A percentile compares a stretch with the other conserved stretches of the same genome.
Conservation (phyloP, 2,329 filamentous ascomycete species). For the Fusarium proliferatum region DNA sequence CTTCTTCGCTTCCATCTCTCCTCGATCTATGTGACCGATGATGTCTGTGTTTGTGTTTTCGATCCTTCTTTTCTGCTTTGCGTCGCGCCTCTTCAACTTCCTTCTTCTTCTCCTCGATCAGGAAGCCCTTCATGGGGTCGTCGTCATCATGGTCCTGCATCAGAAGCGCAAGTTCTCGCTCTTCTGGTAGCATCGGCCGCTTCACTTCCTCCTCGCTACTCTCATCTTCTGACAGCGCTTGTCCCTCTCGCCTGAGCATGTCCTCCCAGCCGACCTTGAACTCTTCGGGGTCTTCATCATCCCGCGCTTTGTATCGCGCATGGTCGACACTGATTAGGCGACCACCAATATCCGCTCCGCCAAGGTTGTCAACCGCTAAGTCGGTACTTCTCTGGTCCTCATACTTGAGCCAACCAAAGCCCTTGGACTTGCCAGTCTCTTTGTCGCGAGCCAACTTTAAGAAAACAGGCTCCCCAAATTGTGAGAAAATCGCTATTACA, state of each 20-base stretch:
- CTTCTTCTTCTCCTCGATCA: constrained; percentile 91
- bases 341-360: constrained; percentile 85
- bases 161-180: constrained; percentile 80
- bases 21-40: constrained; percentile 59
- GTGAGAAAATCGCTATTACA: constrained; percentile 94
- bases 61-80: constrained; percentile 60
- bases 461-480: constrained; percentile 94
- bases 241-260: constrained; percentile 64
- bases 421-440: constrained; percentile 93
- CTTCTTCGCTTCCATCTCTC: constrained; percentile 48
- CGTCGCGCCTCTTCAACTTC: constrained; percentile 78
- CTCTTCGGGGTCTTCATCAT: constrained; percentile 76
- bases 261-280: constrained; percentile 69
- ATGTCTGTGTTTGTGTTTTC: constrained; percentile 60
- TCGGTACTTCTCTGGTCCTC: constrained; percentile 97
- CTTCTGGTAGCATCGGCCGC: constrained; percentile 80
- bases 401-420: constrained; percentile 97
- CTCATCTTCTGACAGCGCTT: constrained; percentile 56
- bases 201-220: constrained; percentile 59
- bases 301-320: constrained; percentile 87
- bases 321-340: constrained; percentile 90
- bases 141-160: constrained; percentile 89
- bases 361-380: constrained; percentile 94
- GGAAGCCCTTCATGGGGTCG: constrained; percentile 94
- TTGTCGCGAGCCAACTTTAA: constrained; percentile 94